Percentiles rank a stretch among this genome's conserved stretches.
These are phyloP conservation scores for Catunica adiposa DNA, from an alignment of 2,329 filamentous ascomycete species.

Conservation along the genomic window DNA sequence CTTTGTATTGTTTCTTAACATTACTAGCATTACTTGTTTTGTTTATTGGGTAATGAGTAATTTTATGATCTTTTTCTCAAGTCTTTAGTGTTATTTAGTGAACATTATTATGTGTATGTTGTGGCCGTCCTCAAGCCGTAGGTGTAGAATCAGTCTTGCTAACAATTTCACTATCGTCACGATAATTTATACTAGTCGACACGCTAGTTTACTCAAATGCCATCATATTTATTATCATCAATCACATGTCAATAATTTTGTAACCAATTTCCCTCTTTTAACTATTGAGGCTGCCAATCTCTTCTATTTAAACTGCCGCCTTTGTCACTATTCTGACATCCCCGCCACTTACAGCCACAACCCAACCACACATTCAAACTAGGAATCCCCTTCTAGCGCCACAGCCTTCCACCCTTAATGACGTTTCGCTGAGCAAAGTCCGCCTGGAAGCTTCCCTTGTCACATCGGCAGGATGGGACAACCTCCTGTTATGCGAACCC, in stretches of 20 bases:
- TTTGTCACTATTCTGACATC: background rate
- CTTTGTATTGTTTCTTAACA: background rate
- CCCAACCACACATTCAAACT: background rate
- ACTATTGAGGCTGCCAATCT: too few relatives aligned
- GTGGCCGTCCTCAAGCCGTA: too few relatives aligned
- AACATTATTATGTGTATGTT: too few relatives aligned
- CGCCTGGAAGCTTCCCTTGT: background rate
- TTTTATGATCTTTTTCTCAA: background rate
- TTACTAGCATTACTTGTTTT: background rate
- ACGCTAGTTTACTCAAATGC: too few relatives aligned
- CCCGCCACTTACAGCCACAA: slow-evolving; percentile 1
- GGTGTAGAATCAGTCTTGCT: too few relatives aligned
- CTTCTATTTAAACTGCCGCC: background rate
- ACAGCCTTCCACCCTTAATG: background rate
- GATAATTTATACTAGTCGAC: too few relatives aligned
- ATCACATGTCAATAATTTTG: too few relatives aligned
- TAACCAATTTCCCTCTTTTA: too few relatives aligned
- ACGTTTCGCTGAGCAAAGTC: background rate
- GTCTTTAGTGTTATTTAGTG: too few relatives aligned
- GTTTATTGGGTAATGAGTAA: background rate
- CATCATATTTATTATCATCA: too few relatives aligned
- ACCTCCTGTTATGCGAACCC: background rate
- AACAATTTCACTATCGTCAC: too few relatives aligned
- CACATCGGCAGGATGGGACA: background rate
- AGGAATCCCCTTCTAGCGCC: background rate